Evolutionary conservation across 257 asterid species (phyloP).

Genomic region (Nicotiana noctiflora): DNA sequence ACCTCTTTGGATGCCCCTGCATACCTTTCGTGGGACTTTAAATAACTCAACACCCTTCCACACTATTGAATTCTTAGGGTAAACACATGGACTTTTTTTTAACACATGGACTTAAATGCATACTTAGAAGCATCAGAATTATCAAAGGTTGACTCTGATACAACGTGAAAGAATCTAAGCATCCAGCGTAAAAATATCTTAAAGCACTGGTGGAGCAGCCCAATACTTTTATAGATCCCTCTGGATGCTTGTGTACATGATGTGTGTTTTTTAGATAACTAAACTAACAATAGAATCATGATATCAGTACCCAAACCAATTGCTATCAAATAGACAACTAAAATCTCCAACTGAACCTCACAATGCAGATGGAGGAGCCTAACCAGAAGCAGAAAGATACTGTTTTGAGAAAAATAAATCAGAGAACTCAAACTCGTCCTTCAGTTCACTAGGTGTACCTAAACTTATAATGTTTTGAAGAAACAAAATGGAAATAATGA

Average conservation of each 20-base stretch:
- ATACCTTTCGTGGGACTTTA: background rate
- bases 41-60: background rate
- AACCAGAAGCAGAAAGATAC: background rate
- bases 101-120: background rate
- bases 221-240: background rate
- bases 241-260: background rate
- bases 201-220: background rate
- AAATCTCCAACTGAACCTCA: background rate
- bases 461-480: background rate
- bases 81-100: background rate
- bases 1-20: background rate
- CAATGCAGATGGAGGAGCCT: background rate
- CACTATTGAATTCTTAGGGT: background rate
- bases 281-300: background rate
- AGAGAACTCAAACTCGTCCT: background rate
- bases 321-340: background rate
- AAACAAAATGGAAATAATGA: background rate
- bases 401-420: background rate
- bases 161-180: background rate
- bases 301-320: slow-evolving; percentile 2
- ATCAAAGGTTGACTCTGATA: background rate
- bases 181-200: background rate
- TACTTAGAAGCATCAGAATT: background rate
- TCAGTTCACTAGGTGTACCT: background rate
- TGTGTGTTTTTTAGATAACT: background rate